These are phyloP conservation scores for Arxiozyma heterogenica DNA, from an alignment of 1,139 yeast species.

Conservation along the genomic window DNA sequence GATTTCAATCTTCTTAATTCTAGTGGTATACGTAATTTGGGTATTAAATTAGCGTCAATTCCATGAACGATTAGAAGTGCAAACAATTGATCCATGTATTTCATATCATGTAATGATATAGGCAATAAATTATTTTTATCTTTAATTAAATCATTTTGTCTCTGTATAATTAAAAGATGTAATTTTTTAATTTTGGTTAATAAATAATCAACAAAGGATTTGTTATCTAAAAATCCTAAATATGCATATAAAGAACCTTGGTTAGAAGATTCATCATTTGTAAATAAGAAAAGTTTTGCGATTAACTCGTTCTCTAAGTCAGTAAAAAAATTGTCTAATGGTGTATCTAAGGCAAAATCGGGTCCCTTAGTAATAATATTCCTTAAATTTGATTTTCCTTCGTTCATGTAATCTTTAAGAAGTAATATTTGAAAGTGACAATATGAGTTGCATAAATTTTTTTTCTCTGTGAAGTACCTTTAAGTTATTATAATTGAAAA, in stretches of 20 bases:
- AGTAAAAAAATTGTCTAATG: conserved; percentile 32
- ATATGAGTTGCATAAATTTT: background rate
- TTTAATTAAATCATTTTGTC: background rate
- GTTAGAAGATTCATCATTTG: background rate
- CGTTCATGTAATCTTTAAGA: background rate
- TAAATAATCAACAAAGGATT: conserved; percentile 23
- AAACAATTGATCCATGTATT: conserved; percentile 54
- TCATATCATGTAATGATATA: conserved; percentile 78
- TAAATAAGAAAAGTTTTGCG: background rate
- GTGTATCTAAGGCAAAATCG: conserved; percentile 29
- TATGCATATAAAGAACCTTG: conserved; percentile 9
- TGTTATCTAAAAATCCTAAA: conserved; percentile 22
- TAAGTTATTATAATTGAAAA: background rate
- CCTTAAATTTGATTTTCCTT: background rate
- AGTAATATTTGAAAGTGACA: too few relatives aligned
- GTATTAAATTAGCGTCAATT: conserved; percentile 53
- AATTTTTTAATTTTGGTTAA: conserved; percentile 14
- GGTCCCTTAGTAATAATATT: conserved; percentile 16
- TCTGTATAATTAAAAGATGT: conserved; percentile 7
- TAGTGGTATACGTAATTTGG: conserved; percentile 56
- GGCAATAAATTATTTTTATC: conserved; percentile 42
- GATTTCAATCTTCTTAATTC: conserved; percentile 48
- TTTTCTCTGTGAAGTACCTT: background rate
- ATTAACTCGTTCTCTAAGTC: conserved; percentile 14
- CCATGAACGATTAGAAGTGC: conserved; percentile 63